These are phyloP conservation scores for Agarophyton chilense DNA, from an alignment of 23 red algal genomes.

Conservation along the genomic window DNA sequence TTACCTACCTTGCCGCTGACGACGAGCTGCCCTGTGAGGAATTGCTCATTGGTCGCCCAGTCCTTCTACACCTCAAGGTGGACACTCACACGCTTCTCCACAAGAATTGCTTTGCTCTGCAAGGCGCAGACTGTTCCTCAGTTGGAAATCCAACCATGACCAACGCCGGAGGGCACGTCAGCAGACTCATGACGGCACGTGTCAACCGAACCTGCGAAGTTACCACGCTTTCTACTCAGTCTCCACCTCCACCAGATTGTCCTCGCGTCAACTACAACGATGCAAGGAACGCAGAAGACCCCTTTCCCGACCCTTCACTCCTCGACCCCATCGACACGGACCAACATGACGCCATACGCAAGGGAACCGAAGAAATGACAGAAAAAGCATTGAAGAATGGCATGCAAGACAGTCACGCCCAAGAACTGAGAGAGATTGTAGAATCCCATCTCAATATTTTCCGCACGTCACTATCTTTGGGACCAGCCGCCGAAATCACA, in stretches of 20 bases:
- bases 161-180: background rate
- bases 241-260: too few species aligned
- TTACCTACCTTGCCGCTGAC: background rate
- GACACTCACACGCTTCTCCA: background rate
- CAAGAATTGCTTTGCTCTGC: background rate
- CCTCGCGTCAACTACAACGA: background rate
- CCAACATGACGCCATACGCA: background rate
- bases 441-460: background rate
- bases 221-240: too few species aligned
- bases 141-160: background rate
- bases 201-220: background rate
- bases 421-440: too few species aligned
- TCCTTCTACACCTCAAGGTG: background rate
- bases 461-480: background rate
- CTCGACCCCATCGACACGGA: slow-evolving; percentile 3
- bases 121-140: too few species aligned
- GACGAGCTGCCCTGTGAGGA: background rate
- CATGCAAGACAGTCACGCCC: background rate
- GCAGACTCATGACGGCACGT: background rate
- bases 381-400: background rate
- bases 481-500: background rate
- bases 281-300: background rate
- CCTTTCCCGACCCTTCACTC: slow-evolving; percentile 20
- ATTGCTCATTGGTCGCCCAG: background rate
- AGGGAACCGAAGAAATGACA: background rate